phyloP scores from a whole-genome alignment of 2,329 filamentous ascomycete genomes.

The Penicillium aurantiogriseum region DNA sequence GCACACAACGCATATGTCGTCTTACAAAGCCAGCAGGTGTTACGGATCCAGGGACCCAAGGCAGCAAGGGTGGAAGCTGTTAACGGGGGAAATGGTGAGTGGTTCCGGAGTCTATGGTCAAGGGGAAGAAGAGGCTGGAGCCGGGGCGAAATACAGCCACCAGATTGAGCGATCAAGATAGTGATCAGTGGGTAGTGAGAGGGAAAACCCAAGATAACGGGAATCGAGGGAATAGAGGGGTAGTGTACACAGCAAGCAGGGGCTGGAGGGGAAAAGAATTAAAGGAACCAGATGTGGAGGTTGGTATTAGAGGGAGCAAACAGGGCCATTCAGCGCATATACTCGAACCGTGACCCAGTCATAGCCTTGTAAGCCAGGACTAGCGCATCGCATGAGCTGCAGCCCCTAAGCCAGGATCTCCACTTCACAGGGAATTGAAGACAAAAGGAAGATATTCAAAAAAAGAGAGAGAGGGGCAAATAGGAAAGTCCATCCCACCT shows the following conservation, averaged over 20 bases:
- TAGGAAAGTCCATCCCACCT: conserved; percentile 16
- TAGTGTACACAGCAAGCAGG: background rate
- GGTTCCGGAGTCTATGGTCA: background rate
- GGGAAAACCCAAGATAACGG: background rate
- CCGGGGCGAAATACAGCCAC: conserved; percentile 1
- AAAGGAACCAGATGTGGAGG: background rate
- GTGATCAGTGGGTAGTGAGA: conserved; percentile 8
- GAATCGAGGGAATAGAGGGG: background rate
- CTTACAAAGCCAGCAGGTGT: conserved; percentile 12
- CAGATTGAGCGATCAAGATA: background rate
- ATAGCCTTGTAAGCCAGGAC: background rate
- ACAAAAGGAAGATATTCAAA: background rate
- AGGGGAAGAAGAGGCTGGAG: background rate
- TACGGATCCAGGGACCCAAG: conserved; percentile 5
- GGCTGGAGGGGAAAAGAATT: background rate
- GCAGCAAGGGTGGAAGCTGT: background rate
- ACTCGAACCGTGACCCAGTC: conserved; percentile 1
- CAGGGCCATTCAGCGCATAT: conserved; percentile 5
- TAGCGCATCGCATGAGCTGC: conserved; percentile 6
- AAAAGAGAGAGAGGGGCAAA: background rate
- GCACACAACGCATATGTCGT: conserved; percentile 2
- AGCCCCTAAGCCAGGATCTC: background rate
- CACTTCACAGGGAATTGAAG: background rate
- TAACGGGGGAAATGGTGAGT: background rate
- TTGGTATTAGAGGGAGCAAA: background rate